phyloP scores from a whole-genome alignment of 2,329 filamentous ascomycete genomes.

The Ascochyta fabae region DNA sequence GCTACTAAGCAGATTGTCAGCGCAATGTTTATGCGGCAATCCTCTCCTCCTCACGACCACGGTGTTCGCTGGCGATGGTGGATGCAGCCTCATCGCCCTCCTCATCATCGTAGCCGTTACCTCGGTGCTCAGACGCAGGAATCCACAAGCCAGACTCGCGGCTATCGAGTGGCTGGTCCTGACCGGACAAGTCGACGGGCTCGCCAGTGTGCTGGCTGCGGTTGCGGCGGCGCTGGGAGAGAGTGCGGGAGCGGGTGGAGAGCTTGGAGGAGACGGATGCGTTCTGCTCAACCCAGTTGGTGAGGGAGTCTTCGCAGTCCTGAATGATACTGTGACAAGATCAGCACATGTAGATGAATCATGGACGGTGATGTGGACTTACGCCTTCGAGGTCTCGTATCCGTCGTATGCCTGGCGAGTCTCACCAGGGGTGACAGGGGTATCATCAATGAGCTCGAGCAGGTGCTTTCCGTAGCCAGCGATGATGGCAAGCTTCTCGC shows the following conservation, averaged over 20 bases:
- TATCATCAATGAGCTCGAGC: constrained; percentile 95
- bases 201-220: constrained; percentile 71
- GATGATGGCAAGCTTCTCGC: constrained; percentile 97
- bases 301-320: constrained; percentile 96
- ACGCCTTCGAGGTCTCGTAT: constrained; percentile 94
- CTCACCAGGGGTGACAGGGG: constrained; percentile 95
- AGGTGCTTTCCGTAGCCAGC: constrained; percentile 97
- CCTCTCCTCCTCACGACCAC: constrained; percentile 58
- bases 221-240: constrained; percentile 78
- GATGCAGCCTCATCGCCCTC: constrained; percentile 64
- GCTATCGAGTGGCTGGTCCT: constrained; percentile 77
- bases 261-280: constrained; percentile 87
- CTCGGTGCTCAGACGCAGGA: constrained; percentile 71
- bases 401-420: constrained; percentile 95
- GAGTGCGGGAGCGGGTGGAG: constrained; percentile 82
- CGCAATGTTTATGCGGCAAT: constrained; percentile 38
- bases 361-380: constrained; percentile 31
- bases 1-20: constrained; percentile 29
- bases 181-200: constrained; percentile 80
- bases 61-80: constrained; percentile 50
- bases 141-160: constrained; percentile 83
- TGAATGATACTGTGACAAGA: constrained; percentile 77
- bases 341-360: constrained; percentile 22
- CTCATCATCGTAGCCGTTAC: constrained; percentile 69
- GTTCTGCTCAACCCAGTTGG: constrained; percentile 94